Base-by-base conservation (phyloP, 257 asterid genomes). In the Fraxinus americana region DNA sequence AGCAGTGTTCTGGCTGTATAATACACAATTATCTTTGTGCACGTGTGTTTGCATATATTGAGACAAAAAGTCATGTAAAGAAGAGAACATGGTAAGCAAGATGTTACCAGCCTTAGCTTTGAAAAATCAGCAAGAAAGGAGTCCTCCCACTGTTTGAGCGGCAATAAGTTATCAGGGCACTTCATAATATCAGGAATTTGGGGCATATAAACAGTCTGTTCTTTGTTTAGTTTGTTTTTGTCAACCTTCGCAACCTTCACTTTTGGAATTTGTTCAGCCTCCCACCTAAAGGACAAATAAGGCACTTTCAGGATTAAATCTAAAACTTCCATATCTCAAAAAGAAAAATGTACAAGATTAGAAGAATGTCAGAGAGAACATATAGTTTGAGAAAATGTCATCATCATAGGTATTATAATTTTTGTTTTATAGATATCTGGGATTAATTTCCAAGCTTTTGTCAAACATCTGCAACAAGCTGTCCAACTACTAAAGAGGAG, bases 111-210 rank as follows among this genome's bases (percentile, higher is more conserved):
- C 86, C 99, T 89, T 71, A 96, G 86, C 89, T 90, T 87, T 11
- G 97, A 83, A 83, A 96, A 96, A 78, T 96, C 92, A 73, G 88
- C 87, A 86, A 96, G 94, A 81, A 96, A 96, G 69, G 93, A 87
- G 69, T 96, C 92, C 84, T 96, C 99, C 99, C 99, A 96, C 82
- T 89, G 87, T 87, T 91, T 88, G 82, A 87, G 92, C 4, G 99
- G 97, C 88, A 92, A 75, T 70, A 96, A 85, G 59, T 91, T 88
- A 79, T 87, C 89, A 0, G 90, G 90, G 84, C 99, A 93, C 87
- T 85, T 85, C 54, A 81, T 81, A 71, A 96, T 90, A 77, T 87
- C 98, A 69, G 99, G 97, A 88, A 96, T 91, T 85, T 88, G 92
- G 78, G 97, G 98, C 98, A 96, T 96, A 71, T 93, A 96, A 67